Evolutionary conservation across 768 basidiomycete species (phyloP).

Genomic region (Tulasnella sp.): DNA sequence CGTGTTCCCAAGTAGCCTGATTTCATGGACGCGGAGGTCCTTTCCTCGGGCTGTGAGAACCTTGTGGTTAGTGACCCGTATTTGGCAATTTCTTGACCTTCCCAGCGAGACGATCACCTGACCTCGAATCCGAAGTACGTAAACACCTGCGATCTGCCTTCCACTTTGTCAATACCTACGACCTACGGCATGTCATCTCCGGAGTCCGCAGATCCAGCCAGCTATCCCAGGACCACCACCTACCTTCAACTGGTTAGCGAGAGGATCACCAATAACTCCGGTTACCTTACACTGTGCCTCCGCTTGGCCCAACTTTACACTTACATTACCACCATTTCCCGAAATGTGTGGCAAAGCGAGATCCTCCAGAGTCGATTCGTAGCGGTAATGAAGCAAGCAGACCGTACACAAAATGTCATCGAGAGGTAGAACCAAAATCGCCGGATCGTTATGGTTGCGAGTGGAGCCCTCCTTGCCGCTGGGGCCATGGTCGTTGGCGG

Average conservation of each 20-base stretch:
- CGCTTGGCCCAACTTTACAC: not conserved
- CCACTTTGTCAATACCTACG: no score
- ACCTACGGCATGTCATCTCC: no score
- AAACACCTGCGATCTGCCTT: no score
- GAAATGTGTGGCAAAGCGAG: not conserved
- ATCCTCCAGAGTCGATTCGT: not conserved
- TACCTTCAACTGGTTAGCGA: not conserved
- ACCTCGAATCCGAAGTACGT: no score
- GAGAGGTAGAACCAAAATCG: not conserved
- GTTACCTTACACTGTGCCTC: not conserved
- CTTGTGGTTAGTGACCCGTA: no score
- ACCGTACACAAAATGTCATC: not conserved
- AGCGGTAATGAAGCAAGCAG: not conserved
- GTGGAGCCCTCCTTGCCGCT: not conserved
- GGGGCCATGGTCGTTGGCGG: not conserved
- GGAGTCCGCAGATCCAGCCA: no score
- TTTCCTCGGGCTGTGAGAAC: no score
- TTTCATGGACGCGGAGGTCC: no score
- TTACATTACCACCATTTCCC: not conserved
- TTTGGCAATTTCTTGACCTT: no score
- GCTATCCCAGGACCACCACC: not conserved
- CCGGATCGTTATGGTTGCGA: not conserved
- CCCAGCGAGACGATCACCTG: no score
- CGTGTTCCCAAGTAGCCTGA: no score
- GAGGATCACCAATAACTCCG: not conserved